Evolutionary conservation across 768 basidiomycete species (phyloP).

Genomic region (Pulveroboletus ravenelii): DNA sequence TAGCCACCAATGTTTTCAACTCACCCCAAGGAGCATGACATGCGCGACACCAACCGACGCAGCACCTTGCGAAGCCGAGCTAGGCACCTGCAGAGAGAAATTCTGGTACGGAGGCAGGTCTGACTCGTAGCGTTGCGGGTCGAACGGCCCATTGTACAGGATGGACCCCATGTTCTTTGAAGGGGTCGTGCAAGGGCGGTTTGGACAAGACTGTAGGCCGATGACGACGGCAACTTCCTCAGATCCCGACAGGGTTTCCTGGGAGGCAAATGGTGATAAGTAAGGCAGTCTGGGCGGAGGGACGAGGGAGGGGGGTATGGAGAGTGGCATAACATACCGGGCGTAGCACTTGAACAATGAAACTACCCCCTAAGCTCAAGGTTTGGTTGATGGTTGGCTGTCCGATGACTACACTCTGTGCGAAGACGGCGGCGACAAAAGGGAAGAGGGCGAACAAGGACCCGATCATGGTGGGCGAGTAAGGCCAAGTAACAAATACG

Average conservation of each 20-base stretch:
- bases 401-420: slow-evolving; percentile 40
- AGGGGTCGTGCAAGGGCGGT: slow-evolving; percentile 23
- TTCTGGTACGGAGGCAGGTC: slow-evolving; percentile 40
- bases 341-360: slow-evolving; percentile 44
- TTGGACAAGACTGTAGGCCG: slow-evolving; percentile 38
- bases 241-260: slow-evolving; percentile 37
- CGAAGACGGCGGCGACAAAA: slow-evolving; percentile 34
- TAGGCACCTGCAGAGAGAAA: slow-evolving; percentile 40
- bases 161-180: slow-evolving; percentile 35
- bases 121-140: slow-evolving; percentile 31
- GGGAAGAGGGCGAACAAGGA: slow-evolving; percentile 18
- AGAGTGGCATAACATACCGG: slow-evolving; percentile 34
- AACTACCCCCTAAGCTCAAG: slow-evolving; percentile 33
- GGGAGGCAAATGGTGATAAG: neutral
- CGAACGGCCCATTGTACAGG: slow-evolving; percentile 44
- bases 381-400: slow-evolving; percentile 28
- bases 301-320: neutral
- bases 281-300: neutral
- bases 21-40: slow-evolving; percentile 38
- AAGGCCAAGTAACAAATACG: neutral
- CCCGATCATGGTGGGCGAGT: slow-evolving; percentile 14
- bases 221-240: slow-evolving; percentile 45
- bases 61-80: slow-evolving; percentile 21
- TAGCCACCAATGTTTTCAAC: slow-evolving; percentile 11
- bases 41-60: slow-evolving; percentile 37